Base-by-base conservation (phyloP, 2,329 filamentous ascomycete species). In the Sporothrix phasma region DNA sequence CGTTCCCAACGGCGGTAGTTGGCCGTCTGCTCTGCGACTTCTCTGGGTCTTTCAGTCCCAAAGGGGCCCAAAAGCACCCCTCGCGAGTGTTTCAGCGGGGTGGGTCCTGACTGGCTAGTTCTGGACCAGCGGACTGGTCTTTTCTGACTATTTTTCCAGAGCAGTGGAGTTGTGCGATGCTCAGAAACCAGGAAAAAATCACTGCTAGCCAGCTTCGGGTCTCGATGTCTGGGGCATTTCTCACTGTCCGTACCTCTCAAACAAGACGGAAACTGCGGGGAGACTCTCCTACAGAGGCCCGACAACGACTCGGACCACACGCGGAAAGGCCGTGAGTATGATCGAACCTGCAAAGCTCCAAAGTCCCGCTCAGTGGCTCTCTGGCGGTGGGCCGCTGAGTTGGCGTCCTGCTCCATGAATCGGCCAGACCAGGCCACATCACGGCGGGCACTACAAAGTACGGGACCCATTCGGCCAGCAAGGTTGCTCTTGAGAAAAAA, bases 51-150 rank as follows among this genome's bases (percentile, higher is more conserved):
- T 34, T 19, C 11, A 47, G 45, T 22, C 11, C 17, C 19, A 46
- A 24, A 47, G n/a, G n/a, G n/a, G 11, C 24, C 19, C 7, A 53
- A 53, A 34, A 60, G 43, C 2, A 8, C 46, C 13, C 46, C 22
- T 63, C 60, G 60, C 60, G 45, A 49, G 43, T 63, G 66, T 67
- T 67, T 67, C 66, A 67, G 39, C 29, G 34, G 47, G 26, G 64
- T 63, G 66, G 61, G 56, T 61, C 64, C 61, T n/a, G 41, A 24
- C 45, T 26, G 34, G 53, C 43, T 47, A 51, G 59, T 43, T 60
- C 56, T 31, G 24, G 58, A 31, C 56, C 45, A 59, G 56, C 56
- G 56, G 39, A 11, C 39, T 29, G 39, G 29, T 26, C 17, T 39
- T 37, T 54, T 54, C 39, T 19, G 24, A n/a, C 19, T 17, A 13